phyloP scores from a whole-genome alignment of 2,329 filamentous ascomycete species.

The Fusarium sp. region DNA sequence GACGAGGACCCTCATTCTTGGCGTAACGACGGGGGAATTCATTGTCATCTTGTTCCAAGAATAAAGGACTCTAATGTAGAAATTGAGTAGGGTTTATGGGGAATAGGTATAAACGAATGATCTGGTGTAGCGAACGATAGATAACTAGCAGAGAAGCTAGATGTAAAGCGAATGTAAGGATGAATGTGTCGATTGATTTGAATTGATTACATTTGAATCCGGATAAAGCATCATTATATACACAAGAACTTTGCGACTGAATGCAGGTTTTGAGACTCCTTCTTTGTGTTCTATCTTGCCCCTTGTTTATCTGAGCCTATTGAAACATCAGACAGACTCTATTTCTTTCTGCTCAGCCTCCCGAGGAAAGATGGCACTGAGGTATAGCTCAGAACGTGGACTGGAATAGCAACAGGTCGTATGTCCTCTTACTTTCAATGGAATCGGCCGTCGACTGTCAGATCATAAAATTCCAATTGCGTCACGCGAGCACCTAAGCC shows the following conservation, averaged over 20 bases:
- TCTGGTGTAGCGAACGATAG: constrained; percentile 14
- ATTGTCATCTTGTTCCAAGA: background rate
- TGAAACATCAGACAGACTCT: too few species aligned
- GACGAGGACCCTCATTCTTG: constrained; percentile 54
- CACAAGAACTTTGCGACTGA: too few species aligned
- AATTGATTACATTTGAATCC: background rate
- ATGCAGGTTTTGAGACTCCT: background rate
- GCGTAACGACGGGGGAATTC: background rate
- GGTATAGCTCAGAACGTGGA: background rate
- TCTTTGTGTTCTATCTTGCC: background rate
- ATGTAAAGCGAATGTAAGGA: constrained; percentile 27
- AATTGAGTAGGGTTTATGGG: too few species aligned
- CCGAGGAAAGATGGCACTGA: background rate
- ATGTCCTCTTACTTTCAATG: constrained; percentile 3
- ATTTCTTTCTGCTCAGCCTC: constrained; percentile 22
- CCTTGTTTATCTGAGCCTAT: too few species aligned
- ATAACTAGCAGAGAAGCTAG: background rate
- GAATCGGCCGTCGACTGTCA: background rate
- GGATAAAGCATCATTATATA: constrained; percentile 21
- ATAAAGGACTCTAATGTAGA: background rate
- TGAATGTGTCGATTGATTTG: background rate
- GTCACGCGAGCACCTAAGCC: constrained; percentile 25
- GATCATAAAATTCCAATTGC: background rate
- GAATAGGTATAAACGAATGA: background rate
- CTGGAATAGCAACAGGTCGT: constrained; percentile 41